Evolutionary conservation across 163 green algal species (phyloP).

Genomic region (Chlorella variabilis): DNA sequence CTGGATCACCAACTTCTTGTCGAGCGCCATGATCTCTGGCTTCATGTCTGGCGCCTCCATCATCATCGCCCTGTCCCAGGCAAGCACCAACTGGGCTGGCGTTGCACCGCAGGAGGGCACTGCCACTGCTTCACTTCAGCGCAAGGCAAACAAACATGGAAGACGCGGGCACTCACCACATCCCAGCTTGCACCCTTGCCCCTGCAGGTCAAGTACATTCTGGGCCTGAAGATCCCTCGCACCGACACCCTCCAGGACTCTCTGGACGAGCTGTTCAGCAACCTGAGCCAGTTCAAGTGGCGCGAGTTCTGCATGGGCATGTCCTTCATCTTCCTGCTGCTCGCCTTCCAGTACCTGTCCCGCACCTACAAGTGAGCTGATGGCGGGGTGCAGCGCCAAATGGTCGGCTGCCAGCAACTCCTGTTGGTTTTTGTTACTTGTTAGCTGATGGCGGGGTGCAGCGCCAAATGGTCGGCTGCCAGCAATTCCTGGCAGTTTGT

Average conservation of each 20-base stretch:
- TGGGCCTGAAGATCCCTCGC: constrained; percentile 63
- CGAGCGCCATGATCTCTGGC: constrained; percentile 78
- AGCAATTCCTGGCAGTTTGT: too few species aligned
- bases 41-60: constrained; percentile 85
- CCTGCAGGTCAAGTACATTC: constrained; percentile 61
- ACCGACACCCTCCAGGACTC: constrained; percentile 50
- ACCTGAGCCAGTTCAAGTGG: constrained; percentile 50
- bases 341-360: constrained; percentile 56
- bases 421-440: too few species aligned
- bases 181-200: not conserved
- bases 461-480: too few species aligned
- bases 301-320: constrained; percentile 65
- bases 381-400: not conserved
- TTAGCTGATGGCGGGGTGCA: not conserved
- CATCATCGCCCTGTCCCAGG: constrained; percentile 68
- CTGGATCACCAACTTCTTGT: constrained; percentile 87
- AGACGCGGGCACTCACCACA: too few species aligned
- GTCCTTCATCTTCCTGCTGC: constrained; percentile 59
- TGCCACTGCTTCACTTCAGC: too few species aligned
- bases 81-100: too few species aligned
- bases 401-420: too few species aligned
- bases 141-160: too few species aligned
- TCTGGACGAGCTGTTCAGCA: constrained; percentile 54
- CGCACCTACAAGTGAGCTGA: constrained; percentile 30
- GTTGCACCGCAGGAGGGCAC: too few species aligned